Evolutionary conservation across 176 grass and related monocot species (phyloP).

Genomic region (Musa beccarii): DNA sequence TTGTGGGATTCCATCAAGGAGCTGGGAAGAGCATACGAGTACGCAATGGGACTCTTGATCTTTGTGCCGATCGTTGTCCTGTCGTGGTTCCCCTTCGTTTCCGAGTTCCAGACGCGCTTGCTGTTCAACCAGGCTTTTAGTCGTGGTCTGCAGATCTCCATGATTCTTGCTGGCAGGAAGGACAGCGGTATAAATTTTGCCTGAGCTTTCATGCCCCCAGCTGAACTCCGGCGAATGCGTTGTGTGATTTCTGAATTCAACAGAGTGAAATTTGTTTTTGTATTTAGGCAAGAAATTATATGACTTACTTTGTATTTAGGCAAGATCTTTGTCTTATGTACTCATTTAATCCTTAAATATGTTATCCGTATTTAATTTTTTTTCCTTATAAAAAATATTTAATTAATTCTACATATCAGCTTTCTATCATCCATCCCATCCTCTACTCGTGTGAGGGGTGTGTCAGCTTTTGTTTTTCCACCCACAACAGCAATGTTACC

Average conservation of each 20-base stretch:
- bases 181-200: slow-evolving; percentile 18
- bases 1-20: slow-evolving; percentile 97
- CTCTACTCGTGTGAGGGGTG: no score
- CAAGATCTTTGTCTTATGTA: no score
- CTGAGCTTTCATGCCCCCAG: slow-evolving; percentile 11
- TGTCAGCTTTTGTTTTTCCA: no score
- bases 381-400: no score
- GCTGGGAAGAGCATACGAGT: slow-evolving; percentile 76
- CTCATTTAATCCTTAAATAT: no score
- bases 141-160: slow-evolving; percentile 83
- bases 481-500: no score
- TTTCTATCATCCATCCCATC: no score
- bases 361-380: no score
- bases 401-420: no score
- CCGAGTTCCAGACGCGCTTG: slow-evolving; percentile 85
- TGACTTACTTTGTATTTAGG: no score
- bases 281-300: no score
- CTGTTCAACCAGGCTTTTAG: slow-evolving; percentile 98
- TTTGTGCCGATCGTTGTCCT: slow-evolving; percentile 76
- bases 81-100: slow-evolving; percentile 96
- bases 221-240: not conserved
- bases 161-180: slow-evolving; percentile 68
- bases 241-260: not conserved
- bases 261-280: not conserved
- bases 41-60: slow-evolving; percentile 69